Conservation (phyloP, 257 asterid species). For the Fraxinus quadrangulata region DNA sequence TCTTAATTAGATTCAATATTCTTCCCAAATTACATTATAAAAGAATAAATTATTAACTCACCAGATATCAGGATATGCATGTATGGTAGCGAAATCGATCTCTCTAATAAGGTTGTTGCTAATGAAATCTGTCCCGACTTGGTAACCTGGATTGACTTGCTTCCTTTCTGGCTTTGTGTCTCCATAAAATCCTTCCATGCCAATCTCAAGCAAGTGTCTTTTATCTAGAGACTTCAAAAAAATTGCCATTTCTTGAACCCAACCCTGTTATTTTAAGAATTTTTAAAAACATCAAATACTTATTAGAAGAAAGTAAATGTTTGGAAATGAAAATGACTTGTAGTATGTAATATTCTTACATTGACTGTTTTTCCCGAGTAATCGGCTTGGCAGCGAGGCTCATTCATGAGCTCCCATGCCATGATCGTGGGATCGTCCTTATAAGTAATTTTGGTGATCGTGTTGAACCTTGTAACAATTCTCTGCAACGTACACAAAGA, state of each 20-base stretch:
- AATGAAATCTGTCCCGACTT: conserved; percentile 78
- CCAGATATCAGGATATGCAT: conserved; percentile 68
- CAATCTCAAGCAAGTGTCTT: conserved; percentile 62
- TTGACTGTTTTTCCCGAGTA: conserved; percentile 45
- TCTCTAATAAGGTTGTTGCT: conserved; percentile 45
- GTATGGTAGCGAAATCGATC: conserved; percentile 74
- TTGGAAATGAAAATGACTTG: background rate
- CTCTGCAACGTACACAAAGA: conserved; percentile 23
- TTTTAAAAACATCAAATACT: background rate
- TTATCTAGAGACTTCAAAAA: conserved; percentile 58
- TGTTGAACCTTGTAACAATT: conserved; percentile 44
- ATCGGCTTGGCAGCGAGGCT: conserved; percentile 58
- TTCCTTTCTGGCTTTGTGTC: conserved; percentile 58
- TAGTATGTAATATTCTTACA: conserved; percentile 19
- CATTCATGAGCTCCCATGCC: conserved; percentile 67
- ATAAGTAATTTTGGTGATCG: conserved; percentile 40
- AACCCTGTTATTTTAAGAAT: conserved; percentile 24
- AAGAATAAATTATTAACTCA: background rate
- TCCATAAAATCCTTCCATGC: conserved; percentile 91
- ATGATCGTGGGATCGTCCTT: conserved; percentile 51
- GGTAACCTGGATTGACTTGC: conserved; percentile 64
- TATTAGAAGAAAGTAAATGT: background rate
- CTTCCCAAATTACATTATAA: background rate
- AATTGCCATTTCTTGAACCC: conserved; percentile 68
- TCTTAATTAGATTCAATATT: background rate